Conservation (phyloP, 116 monocot species). For the Dioscorea cayenensis region DNA sequence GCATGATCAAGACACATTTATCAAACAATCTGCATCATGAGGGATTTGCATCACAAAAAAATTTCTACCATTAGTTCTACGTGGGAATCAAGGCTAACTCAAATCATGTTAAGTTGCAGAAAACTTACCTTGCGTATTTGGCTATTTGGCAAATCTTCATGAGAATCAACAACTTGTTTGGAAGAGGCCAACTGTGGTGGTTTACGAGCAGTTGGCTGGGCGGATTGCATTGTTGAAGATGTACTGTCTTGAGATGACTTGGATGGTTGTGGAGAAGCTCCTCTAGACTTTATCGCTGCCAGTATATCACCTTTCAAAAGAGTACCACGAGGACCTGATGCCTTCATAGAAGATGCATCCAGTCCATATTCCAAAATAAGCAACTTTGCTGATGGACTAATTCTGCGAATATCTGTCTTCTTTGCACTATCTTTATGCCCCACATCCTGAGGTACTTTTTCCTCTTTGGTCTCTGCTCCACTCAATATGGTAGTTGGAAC, state of each 20-base stretch:
- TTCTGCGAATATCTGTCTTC: constrained; percentile 44
- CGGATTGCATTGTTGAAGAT: constrained; percentile 17
- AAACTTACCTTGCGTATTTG: constrained; percentile 83
- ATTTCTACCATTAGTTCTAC: neutral
- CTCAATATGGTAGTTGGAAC: constrained; percentile 42
- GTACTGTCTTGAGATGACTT: constrained; percentile 24
- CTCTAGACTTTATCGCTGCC: constrained; percentile 52
- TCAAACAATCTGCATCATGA: no score
- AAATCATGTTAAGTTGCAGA: neutral
- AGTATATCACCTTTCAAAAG: constrained; percentile 95
- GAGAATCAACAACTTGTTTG: constrained; percentile 13
- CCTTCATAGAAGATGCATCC: constrained; percentile 62
- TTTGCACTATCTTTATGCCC: constrained; percentile 18
- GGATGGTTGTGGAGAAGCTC: constrained; percentile 29
- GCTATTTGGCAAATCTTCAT: constrained; percentile 83
- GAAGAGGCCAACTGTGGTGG: constrained; percentile 14
- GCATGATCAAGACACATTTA: no score
- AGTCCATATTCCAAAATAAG: constrained; percentile 77
- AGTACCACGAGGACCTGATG: constrained; percentile 91
- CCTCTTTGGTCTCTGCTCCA: constrained; percentile 35
- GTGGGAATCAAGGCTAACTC: neutral
- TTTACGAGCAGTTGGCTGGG: constrained; percentile 13
- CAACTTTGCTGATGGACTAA: constrained; percentile 93
- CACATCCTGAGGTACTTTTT: constrained; percentile 22
- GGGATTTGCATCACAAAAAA: no score